A percentile compares a stretch with the other conserved stretches of the same genome.
These are phyloP conservation scores for Exophiala alcalophila DNA, from an alignment of 2,329 filamentous ascomycete genomes.

Conservation along the genomic window DNA sequence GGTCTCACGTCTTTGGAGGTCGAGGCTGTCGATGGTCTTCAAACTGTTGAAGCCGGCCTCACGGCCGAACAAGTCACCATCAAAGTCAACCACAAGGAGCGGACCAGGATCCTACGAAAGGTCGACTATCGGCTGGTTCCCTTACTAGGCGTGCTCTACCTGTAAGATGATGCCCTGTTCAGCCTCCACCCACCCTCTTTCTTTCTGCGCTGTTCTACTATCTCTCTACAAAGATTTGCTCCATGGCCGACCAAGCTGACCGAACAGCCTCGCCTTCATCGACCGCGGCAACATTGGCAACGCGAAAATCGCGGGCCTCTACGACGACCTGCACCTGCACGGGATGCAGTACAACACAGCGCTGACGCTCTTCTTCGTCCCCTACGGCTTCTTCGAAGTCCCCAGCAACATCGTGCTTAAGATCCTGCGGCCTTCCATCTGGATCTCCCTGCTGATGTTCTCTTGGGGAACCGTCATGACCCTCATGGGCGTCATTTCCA, in stretches of 20 bases:
- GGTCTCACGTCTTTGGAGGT: conserved; percentile 10
- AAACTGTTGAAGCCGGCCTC: conserved; percentile 16
- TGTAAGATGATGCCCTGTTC: conserved; percentile 42
- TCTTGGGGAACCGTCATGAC: conserved; percentile 47
- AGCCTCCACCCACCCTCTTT: conserved; percentile 12
- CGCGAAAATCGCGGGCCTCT: conserved; percentile 45
- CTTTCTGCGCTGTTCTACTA: neutral
- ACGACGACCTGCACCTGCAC: conserved; percentile 43
- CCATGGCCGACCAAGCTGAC: too few relatives aligned
- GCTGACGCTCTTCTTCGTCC: conserved; percentile 30
- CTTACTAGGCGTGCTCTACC: conserved; percentile 44
- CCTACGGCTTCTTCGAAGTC: conserved; percentile 36
- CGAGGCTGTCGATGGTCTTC: conserved; percentile 13
- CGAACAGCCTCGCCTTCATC: conserved; percentile 24
- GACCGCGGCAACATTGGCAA: conserved; percentile 50
- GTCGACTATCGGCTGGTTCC: conserved; percentile 46
- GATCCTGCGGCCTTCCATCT: conserved; percentile 24
- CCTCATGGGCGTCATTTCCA: conserved; percentile 44
- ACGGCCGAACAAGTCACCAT: conserved; percentile 11
- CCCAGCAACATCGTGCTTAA: conserved; percentile 52
- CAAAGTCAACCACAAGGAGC: conserved; percentile 19
- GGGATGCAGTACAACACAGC: conserved; percentile 40
- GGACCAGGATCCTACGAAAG: conserved; percentile 39
- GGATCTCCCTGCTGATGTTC: conserved; percentile 23
- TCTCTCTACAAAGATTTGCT: too few relatives aligned